Evolutionary conservation across 495 filamentous ascomycete genomes (phyloP), one percentile per base, ranked within the genome.

Genomic region (Letharia lupina): DNA sequence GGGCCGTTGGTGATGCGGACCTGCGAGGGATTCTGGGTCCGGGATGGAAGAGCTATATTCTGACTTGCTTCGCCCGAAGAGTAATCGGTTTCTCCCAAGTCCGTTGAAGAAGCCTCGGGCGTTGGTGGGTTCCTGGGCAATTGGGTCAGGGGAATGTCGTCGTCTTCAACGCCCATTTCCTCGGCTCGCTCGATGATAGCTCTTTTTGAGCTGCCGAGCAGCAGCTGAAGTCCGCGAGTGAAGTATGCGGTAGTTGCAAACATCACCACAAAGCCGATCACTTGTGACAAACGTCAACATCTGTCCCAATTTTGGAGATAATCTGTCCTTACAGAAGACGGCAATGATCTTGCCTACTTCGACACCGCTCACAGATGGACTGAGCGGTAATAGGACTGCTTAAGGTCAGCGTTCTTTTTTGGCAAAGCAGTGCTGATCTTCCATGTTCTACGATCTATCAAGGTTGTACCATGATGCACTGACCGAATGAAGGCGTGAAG

Each of bases 311-410:
- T 33, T 18, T 58, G 33, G 39, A 40, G 20, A 4, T 23, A 16
- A 31, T 42, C 60, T 37, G 63, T 28, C 64, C 80, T 73, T 41
- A 83, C 82, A 64, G 60, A 83, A 84, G 8, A 84, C 78, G 23
- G 74, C 77, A 42, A 84, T 80, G 35, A 85, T 82, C 71, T 83
- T 84, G 41, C 73, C 75, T 20, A 83, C 80, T 69, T 84, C 82
- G 2, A 80, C 71, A 7, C 76, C 78, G 39, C 80, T 76, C 52
- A 84, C 82, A 4, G 77, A 45, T 15, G 78, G 75, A 65, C 80
- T 82, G 23, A 84, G 75, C 18, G 83, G 81, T 20, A 84, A 69
- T 8, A 84, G 73, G 6, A 84, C 77, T 67, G 39, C 5, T 4
- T 5, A 0, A 5, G 23, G 40, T 67, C 18, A 67, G 66, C 59